Percentiles rank a stretch among this genome's conserved stretches.
These are phyloP conservation scores for Chlorencoelia australis DNA, from an alignment of 2,329 filamentous ascomycete genomes.

Conservation along the genomic window DNA sequence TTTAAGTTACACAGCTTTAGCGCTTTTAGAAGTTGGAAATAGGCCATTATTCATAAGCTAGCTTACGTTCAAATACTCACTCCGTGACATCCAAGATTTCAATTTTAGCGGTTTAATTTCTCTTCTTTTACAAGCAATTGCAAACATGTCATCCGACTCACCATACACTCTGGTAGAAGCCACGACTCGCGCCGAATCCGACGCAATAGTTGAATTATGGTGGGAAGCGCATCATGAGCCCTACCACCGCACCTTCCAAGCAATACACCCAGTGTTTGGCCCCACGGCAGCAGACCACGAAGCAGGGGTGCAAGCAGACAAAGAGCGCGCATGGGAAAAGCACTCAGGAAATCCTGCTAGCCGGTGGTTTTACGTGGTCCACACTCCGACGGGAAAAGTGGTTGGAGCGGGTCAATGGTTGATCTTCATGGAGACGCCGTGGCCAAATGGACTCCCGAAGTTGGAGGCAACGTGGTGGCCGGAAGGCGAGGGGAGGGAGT, in stretches of 20 bases:
- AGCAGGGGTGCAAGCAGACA: neutral
- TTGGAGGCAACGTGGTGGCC: constrained; percentile 5
- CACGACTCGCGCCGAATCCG: neutral
- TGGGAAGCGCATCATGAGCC: neutral
- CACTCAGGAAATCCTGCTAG: constrained; percentile 1
- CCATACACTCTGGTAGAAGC: neutral
- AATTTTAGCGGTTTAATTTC: neutral
- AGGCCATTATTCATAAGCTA: too few species aligned
- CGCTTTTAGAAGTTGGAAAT: too few species aligned
- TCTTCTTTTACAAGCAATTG: neutral
- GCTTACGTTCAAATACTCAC: too few species aligned
- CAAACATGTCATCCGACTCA: neutral
- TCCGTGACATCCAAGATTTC: too few species aligned
- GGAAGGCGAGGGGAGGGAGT: constrained; percentile 5
- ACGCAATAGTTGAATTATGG: neutral
- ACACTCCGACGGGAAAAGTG: neutral
- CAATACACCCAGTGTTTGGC: neutral
- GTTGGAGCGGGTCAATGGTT: constrained; percentile 1
- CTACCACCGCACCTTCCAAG: neutral
- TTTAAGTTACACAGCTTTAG: too few species aligned
- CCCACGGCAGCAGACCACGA: neutral
- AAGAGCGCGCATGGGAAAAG: constrained; percentile 3
- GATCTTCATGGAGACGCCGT: neutral
- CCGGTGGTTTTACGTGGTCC: constrained; percentile 3
- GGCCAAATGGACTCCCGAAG: constrained; percentile 1